Base-by-base conservation (phyloP, 1,139 yeast species). In the Blastobotrys persicus region DNA sequence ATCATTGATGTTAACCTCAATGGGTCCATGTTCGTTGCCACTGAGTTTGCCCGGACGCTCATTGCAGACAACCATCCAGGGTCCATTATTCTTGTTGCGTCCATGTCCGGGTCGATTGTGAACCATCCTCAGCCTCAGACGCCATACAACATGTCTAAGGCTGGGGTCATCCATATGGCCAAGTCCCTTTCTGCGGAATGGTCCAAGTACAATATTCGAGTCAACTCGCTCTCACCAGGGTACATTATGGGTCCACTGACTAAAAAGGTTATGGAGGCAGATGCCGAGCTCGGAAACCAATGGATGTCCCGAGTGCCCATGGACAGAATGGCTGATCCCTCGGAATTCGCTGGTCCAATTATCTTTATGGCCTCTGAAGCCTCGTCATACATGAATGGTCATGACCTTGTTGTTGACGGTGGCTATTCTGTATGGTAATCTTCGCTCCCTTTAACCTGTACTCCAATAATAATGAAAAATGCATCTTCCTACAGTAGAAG, bases 111-210 rank as follows among this genome's bases (percentile, higher is more conserved):
- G 33, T 79, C 79, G 56, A 84, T 87, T 61, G 91, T 85, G 56
- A 87, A 87, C 68, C 80, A 81, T 55, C 95, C 95, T 12, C 94
- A 87, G 67, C 80, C 84, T 49, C 95, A 87, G 69, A 82, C 88
- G 45, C 89, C 91, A 17, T 87, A 87, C 73, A 87, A 87, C 70
- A 83, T 87, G 69, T 82, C 92, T 58, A 87, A 87, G 72, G 94
- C 95, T 18, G 95, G 92, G 48, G 88, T 85, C 45, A 79, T 84
- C 55, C 95, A 86, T 67, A 73, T 85, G 68, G 81, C 85, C 53
- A 83, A 78, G 68, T 80, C 91, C 1, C 74, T 88, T 55, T 95
- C 94, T 13, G 80, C 83, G 45, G 96, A 88, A 68, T 88, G 95
- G 95, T 88, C 95, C 33, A 75, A 79, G 48, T 79, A 81, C 64